These are phyloP conservation scores for Chalaropsis ovoidea DNA, from an alignment of 2,329 filamentous ascomycete genomes.

Conservation along the genomic window DNA sequence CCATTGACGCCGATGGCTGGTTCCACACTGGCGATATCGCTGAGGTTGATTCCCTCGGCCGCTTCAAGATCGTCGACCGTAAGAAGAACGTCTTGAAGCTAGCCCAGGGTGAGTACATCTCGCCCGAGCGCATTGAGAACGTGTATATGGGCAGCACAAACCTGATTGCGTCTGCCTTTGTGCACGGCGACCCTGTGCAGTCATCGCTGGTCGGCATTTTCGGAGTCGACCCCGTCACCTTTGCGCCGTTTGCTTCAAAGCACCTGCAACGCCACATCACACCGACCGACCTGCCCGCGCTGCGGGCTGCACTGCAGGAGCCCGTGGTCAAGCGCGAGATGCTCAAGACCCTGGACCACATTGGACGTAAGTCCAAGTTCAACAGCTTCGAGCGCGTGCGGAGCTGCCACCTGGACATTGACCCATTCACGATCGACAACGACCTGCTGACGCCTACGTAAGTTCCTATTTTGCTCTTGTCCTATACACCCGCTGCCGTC, in stretches of 20 bases:
- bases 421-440: constrained; percentile 90
- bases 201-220: constrained; percentile 76
- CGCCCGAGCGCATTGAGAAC: constrained; percentile 93
- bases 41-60: constrained; percentile 71
- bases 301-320: constrained; percentile 58
- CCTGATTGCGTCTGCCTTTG: constrained; percentile 69
- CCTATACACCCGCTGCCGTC: not conserved
- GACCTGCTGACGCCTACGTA: constrained; percentile 81
- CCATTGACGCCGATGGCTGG: constrained; percentile 82
- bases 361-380: constrained; percentile 76
- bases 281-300: constrained; percentile 52
- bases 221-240: constrained; percentile 73
- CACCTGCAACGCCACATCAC: constrained; percentile 59
- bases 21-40: constrained; percentile 94
- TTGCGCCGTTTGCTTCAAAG: constrained; percentile 70
- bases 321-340: constrained; percentile 64
- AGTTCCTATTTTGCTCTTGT: constrained; percentile 37
- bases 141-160: constrained; percentile 75
- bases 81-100: constrained; percentile 99
- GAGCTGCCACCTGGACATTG: constrained; percentile 63
- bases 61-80: constrained; percentile 88
- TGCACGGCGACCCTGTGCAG: constrained; percentile 82
- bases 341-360: constrained; percentile 64
- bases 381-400: constrained; percentile 80
- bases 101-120: constrained; percentile 95